Evolutionary conservation across 2,329 filamentous ascomycete species (phyloP).

Genomic region (Trichophyton mentagrophytes): DNA sequence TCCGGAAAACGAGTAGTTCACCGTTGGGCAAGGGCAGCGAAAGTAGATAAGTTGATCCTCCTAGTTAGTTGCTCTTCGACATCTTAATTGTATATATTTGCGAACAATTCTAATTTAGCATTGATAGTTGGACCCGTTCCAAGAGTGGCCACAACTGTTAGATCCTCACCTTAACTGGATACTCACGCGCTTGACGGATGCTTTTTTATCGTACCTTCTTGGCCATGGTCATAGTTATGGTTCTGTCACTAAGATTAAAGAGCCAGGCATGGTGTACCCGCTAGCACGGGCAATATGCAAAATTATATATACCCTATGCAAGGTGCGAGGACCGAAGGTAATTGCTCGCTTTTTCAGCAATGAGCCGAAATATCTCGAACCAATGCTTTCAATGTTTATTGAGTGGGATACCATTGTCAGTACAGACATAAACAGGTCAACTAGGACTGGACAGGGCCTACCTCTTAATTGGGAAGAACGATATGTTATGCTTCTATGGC

Average conservation of each 20-base stretch:
- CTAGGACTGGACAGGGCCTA: conserved; percentile 15
- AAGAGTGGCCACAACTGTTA: conserved; percentile 87
- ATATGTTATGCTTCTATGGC: conserved; percentile 79
- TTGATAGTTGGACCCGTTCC: conserved; percentile 64
- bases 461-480: conserved; percentile 70
- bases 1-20: conserved; percentile 22
- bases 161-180: conserved; percentile 69
- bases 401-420: conserved; percentile 30
- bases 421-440: conserved; percentile 11
- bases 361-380: conserved; percentile 72
- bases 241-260: conserved; percentile 19
- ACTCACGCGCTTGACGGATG: conserved; percentile 60
- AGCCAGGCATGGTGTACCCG: conserved; percentile 27
- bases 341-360: conserved; percentile 83
- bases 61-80: conserved; percentile 23
- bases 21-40: conserved; percentile 27
- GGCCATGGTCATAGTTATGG: conserved; percentile 32
- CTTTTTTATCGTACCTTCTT: conserved; percentile 56
- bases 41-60: conserved; percentile 28
- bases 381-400: conserved; percentile 64
- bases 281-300: conserved; percentile 60
- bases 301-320: conserved; percentile 82
- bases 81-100: conserved; percentile 5
- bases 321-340: conserved; percentile 86
- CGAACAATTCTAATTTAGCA: not conserved